Base-by-base conservation (phyloP, 2,329 filamentous ascomycete species). In the Fusarium sp. region DNA sequence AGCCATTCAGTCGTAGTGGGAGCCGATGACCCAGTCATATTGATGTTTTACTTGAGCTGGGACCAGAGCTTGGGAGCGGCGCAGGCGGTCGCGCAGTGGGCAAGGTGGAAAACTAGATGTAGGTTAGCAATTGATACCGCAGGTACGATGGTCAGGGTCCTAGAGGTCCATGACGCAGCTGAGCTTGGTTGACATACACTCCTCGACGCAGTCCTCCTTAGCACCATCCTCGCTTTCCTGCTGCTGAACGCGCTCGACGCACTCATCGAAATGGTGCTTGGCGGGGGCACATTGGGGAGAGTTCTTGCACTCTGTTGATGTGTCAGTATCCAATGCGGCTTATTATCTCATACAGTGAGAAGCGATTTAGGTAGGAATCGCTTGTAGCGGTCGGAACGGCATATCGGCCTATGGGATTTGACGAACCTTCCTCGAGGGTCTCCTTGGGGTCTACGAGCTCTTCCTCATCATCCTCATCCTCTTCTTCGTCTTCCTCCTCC, bases 231-330 rank as follows among this genome's bases (percentile, higher is more conserved):
- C 87, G 74, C 91, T 88, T 76, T 93, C 88, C 68, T 80, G 79
- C 73, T 80, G 72, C 58, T 80, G 76, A 74, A 99, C 96, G 76
- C 96, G 94, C 88, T 97, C 94, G 75, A 95, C 94, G 81, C 96
- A 99, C 84, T 97, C 93, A 72, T 98, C 95, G 81, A 91, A 98
- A 88, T 99, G 96, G 87, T 98, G 95, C 90, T 98, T 99, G 78
- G 88, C 88, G 62, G 91, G 90, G 66, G 90, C 86, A 84, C 96
- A 99, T 81, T 92, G 85, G 80, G 91, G 87, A 70, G 94, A 94
- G 80, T 95, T 89, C 82, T 88, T 88, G 88, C 96, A 99, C 78
- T 97, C 96, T 98, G 81, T 63, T 36, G 33, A 63, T 59, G 61
- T 51, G 72, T 73, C 58, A 74, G 73, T 59, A 49, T 51, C 39